Conservation (phyloP, 2,329 filamentous ascomycete species). For the Cryphonectria naterciae region DNA sequence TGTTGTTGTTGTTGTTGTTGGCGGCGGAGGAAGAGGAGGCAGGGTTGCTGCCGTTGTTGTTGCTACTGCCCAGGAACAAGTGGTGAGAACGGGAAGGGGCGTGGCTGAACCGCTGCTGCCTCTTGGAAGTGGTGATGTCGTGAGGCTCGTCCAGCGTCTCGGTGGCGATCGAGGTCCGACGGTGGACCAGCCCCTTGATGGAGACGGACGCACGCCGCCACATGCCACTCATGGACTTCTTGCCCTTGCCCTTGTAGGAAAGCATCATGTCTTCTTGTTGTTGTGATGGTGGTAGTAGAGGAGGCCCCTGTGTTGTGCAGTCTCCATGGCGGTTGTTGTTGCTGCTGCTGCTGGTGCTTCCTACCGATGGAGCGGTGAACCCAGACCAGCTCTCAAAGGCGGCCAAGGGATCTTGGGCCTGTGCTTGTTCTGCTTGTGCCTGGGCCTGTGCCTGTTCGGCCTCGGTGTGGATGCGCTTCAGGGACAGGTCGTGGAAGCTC, state of each 20-base stretch:
- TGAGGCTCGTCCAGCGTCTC: constrained; percentile 21
- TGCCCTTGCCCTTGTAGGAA: constrained; percentile 33
- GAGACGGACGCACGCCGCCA: constrained; percentile 61
- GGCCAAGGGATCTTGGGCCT: neutral
- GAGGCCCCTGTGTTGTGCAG: neutral
- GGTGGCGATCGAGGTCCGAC: constrained; percentile 48
- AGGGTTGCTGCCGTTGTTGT: neutral
- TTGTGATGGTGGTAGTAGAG: neutral
- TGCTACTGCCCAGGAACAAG: neutral
- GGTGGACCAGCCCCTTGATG: constrained; percentile 55
- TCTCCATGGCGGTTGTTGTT: constrained; percentile 7
- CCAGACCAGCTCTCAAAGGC: constrained; percentile 11
- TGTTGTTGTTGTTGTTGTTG: constrained; percentile 22
- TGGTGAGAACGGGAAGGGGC: constrained; percentile 26
- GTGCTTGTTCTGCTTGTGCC: constrained; percentile 13
- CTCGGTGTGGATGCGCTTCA: constrained; percentile 37
- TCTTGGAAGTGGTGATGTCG: constrained; percentile 33
- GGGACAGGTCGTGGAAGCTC: constrained; percentile 33
- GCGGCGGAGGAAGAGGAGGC: neutral
- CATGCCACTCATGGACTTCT: constrained; percentile 50
- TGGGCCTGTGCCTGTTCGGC: constrained; percentile 14
- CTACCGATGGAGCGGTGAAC: neutral
- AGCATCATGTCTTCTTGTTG: neutral
- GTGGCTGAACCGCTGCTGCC: constrained; percentile 24
- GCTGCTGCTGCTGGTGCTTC: neutral